phyloP scores from a whole-genome alignment of 2,329 filamentous ascomycete species.

The Trichoderma brevicompactum region DNA sequence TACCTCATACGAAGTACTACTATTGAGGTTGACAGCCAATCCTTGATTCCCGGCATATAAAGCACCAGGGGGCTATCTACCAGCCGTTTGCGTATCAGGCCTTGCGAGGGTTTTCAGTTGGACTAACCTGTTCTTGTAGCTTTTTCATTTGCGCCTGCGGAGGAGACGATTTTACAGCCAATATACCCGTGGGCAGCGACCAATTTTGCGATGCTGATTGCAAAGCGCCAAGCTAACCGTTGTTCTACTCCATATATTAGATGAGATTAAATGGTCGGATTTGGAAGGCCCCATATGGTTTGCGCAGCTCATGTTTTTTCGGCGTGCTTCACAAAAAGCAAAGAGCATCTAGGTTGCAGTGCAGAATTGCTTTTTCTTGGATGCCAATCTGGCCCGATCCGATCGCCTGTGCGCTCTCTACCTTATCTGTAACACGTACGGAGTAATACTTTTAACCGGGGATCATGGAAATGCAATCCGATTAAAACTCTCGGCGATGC shows the following conservation, averaged over 20 bases:
- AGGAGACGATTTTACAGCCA: not conserved
- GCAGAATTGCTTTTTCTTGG: constrained; percentile 19
- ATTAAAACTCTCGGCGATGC: too few relatives aligned
- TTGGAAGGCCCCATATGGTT: not conserved
- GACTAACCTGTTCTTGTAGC: not conserved
- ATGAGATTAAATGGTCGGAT: constrained; percentile 11
- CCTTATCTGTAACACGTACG: constrained; percentile 21
- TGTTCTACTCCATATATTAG: not conserved
- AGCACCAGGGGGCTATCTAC: not conserved
- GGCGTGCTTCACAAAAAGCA: not conserved
- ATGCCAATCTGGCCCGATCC: constrained; percentile 19
- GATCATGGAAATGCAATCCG: not conserved
- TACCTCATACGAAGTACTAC: constrained; percentile 5
- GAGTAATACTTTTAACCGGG: not conserved
- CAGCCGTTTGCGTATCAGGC: constrained; percentile 24
- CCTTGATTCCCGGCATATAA: not conserved
- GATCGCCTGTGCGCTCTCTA: constrained; percentile 23
- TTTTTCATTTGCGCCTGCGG: constrained; percentile 3
- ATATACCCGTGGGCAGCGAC: not conserved
- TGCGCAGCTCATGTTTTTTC: not conserved
- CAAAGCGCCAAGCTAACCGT: not conserved
- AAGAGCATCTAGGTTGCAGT: not conserved
- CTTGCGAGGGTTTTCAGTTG: constrained; percentile 18
- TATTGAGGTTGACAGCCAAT: too few relatives aligned
- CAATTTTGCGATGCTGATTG: not conserved